These are phyloP conservation scores for Byssoonygena ceratinophila DNA, from an alignment of 2,329 filamentous ascomycete species.

Conservation along the genomic window DNA sequence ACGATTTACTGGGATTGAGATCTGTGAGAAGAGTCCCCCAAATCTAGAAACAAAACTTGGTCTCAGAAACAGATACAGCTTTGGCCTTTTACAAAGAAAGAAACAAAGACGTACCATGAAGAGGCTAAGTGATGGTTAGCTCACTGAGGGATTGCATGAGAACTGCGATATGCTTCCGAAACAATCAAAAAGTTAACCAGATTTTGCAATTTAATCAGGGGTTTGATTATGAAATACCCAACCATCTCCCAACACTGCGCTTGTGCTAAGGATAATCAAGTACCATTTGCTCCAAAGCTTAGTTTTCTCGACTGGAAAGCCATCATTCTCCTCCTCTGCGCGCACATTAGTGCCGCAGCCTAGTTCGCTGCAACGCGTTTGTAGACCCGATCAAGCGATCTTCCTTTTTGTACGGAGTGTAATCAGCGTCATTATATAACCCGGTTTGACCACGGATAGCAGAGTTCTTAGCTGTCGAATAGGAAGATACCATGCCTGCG, in stretches of 20 bases:
- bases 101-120: conserved; percentile 1
- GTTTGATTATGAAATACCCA: conserved; percentile 3
- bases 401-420: not conserved
- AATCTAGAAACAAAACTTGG: too few relatives aligned
- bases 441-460: too few relatives aligned
- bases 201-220: too few relatives aligned
- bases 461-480: conserved; percentile 1
- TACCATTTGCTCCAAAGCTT: conserved; percentile 4
- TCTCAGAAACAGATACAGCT: too few relatives aligned
- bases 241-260: conserved; percentile 2
- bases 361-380: not conserved
- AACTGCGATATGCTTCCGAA: conserved; percentile 1
- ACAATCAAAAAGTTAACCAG: too few relatives aligned
- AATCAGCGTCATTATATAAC: too few relatives aligned
- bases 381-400: conserved; percentile 6
- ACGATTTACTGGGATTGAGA: conserved; percentile 1
- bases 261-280: conserved; percentile 1
- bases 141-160: conserved; percentile 6
- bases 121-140: not conserved
- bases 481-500: conserved; percentile 5
- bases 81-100: not conserved
- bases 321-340: not conserved
- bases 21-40: conserved; percentile 3
- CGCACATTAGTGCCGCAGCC: conserved; percentile 2
- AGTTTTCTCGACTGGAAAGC: conserved; percentile 8